These are phyloP conservation scores for Blastobotrys chiropterorum DNA, from an alignment of 805 yeast species.

Conservation along the genomic window DNA sequence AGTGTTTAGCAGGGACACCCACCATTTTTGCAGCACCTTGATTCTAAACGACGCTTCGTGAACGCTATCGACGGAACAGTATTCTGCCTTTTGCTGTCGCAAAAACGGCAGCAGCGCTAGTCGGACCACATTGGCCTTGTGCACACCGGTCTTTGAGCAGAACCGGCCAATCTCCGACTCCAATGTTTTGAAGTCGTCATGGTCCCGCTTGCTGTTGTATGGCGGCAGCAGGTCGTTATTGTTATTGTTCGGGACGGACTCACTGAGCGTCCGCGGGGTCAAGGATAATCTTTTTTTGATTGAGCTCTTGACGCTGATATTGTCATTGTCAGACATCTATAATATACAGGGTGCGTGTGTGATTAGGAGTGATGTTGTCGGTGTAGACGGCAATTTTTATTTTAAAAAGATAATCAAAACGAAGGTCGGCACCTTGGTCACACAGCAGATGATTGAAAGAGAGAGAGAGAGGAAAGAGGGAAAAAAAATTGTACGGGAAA, in stretches of 20 bases:
- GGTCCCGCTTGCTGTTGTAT: constrained; percentile 6
- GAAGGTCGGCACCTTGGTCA: background rate
- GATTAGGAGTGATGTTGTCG: background rate
- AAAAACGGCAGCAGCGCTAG: constrained; percentile 38
- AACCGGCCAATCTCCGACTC: constrained; percentile 28
- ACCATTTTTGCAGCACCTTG: constrained; percentile 33
- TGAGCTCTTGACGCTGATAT: background rate
- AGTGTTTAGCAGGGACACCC: constrained; percentile 31
- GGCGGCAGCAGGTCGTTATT: background rate
- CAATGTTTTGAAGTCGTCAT: constrained; percentile 22
- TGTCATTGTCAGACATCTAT: background rate
- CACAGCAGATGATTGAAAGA: no score
- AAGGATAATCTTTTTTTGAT: background rate
- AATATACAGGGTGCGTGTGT: background rate
- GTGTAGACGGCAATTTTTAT: background rate
- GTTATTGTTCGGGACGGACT: background rate
- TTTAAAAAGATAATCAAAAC: no score
- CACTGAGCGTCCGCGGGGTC: background rate
- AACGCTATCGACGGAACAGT: constrained; percentile 16
- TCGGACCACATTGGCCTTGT: constrained; percentile 34
- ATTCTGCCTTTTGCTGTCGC: constrained; percentile 24
- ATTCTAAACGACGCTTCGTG: constrained; percentile 21
- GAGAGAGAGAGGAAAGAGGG: no score
- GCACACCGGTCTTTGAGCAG: constrained; percentile 25
- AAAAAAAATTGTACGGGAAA: background rate